Base-by-base conservation (phyloP, 371 early-diverging fungal species). In the Capniomyces stellatus region DNA sequence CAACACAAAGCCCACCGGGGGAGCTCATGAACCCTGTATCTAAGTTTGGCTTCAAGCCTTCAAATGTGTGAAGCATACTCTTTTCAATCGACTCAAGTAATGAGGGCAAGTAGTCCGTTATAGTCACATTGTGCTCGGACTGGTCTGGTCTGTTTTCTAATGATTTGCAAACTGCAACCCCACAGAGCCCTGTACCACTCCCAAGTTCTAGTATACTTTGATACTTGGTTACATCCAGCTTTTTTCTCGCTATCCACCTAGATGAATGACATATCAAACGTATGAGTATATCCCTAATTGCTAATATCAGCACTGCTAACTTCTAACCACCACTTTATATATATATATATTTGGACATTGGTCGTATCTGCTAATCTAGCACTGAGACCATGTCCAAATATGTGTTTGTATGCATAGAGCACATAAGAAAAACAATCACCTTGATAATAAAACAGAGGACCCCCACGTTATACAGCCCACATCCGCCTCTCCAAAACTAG, bases 381-480 rank as follows among this genome's bases (percentile, higher is more conserved):
- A n/a, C n/a, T n/a, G n/a, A n/a, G n/a, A n/a, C n/a, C n/a, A n/a
- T n/a, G n/a, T n/a, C n/a, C n/a, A n/a, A n/a, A n/a, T n/a, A n/a
- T n/a, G n/a, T n/a, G n/a, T n/a, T n/a, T n/a, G n/a, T n/a, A n/a
- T n/a, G n/a, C n/a, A n/a, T n/a, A n/a, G n/a, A 40, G 13, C 15
- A 19, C 13, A 40, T 40, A 15, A 40, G 19, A 13, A 40, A 44
- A 25, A 49, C 30, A 30, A 3, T n/a, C 28, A 49, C 49, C 49
- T 56, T 3, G 62, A 51, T 2, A 61, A 46, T 23, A 61, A 46
- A 21, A 62, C 29, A 0, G 62, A 51, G 0, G 62, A 51, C 10
- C 58, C 57, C 62, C 62, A 61, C 12, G 62, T 61, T 54, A 55
- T 31, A 10, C 61, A 54, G 4, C 62, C 62, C 18, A 61, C 30